Percentiles rank a stretch among this genome's conserved stretches.
Conservation (phyloP, 805 yeast genomes). For the Hanseniaspora thailandica region DNA sequence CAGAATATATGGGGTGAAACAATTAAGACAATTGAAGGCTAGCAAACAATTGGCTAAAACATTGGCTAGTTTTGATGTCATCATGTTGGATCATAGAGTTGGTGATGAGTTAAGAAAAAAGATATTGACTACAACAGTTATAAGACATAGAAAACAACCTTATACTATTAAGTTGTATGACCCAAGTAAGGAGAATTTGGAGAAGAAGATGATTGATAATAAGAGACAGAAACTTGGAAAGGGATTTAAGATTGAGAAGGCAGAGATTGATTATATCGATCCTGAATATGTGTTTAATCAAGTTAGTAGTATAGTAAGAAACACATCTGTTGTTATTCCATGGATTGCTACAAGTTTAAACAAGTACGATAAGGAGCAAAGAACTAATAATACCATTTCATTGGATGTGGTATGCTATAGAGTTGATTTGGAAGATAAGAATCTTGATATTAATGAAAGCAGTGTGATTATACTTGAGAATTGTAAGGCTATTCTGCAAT, state of each 20-base stretch:
- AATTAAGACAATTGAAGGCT: conserved; percentile 25
- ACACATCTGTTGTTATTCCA: conserved; percentile 48
- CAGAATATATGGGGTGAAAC: conserved; percentile 49
- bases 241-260: conserved; percentile 18
- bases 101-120: conserved; percentile 12
- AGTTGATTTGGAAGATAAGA: conserved; percentile 33
- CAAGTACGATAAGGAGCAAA: conserved; percentile 13
- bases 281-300: conserved; percentile 53
- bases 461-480: conserved; percentile 50
- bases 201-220: conserved; percentile 4
- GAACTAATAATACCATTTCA: conserved; percentile 21
- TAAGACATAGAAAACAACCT: conserved; percentile 15
- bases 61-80: not conserved
- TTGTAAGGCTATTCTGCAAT: conserved; percentile 7
- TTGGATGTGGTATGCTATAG: conserved; percentile 35
- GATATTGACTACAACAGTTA: conserved; percentile 12
- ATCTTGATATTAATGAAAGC: conserved; percentile 35
- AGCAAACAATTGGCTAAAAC: conserved; percentile 7
- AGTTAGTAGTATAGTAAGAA: conserved; percentile 49
- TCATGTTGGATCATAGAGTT: conserved; percentile 11
- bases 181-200: not conserved
- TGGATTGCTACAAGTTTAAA: conserved; percentile 15
- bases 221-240: conserved; percentile 14
- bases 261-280: conserved; percentile 41
- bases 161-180: conserved; percentile 10